Percentiles rank a stretch among this genome's conserved stretches.
Conservation (phyloP, 257 asterid genomes). For the Jaltomata sinuosa region DNA sequence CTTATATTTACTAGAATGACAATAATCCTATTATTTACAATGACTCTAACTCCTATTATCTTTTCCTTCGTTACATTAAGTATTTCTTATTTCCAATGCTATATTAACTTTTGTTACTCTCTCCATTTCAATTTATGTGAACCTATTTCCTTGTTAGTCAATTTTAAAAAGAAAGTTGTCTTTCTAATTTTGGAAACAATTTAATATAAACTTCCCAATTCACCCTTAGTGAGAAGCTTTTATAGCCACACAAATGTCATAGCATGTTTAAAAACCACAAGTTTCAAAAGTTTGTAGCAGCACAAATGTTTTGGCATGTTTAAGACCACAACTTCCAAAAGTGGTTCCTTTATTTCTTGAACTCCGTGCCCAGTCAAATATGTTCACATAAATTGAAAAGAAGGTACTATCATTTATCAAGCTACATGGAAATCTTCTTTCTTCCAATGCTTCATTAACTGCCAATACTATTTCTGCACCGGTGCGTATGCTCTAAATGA, state of each 20-base stretch:
- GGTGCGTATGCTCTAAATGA: background rate
- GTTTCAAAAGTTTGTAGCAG: background rate
- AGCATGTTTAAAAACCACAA: background rate
- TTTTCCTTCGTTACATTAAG: background rate
- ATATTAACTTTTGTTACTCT: background rate
- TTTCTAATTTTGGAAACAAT: background rate
- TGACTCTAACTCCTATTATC: background rate
- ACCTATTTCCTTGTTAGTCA: background rate
- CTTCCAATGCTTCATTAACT: background rate
- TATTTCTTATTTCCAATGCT: background rate
- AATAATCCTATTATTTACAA: background rate
- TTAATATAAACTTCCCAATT: background rate
- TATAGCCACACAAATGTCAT: background rate
- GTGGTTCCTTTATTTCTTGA: background rate
- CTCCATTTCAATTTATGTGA: background rate
- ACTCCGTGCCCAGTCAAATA: background rate
- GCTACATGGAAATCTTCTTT: background rate
- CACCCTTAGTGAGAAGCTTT: background rate
- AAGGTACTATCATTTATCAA: background rate
- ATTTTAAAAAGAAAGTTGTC: background rate
- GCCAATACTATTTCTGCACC: background rate
- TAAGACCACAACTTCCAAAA: background rate
- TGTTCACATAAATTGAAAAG: background rate
- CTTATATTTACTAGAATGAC: background rate
- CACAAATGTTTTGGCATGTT: background rate